Evolutionary conservation across 1,284 basidiomycete genomes (phyloP), one percentile per base, ranked within the genome.

Genomic region (Ustilago bromivora): DNA sequence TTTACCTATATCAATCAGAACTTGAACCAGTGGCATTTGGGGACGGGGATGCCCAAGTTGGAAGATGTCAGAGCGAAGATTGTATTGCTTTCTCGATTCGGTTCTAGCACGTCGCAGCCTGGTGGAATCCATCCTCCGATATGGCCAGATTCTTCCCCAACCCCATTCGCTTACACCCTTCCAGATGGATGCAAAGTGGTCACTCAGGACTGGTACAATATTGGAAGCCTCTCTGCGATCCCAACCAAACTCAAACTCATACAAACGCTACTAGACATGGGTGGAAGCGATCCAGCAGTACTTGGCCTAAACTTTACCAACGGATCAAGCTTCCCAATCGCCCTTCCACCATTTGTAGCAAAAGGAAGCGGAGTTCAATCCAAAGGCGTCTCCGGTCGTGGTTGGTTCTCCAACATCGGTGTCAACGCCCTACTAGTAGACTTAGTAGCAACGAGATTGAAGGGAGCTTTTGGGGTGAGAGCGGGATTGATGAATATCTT

Each of bases 131-230:
- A 81, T 49, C 73, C 81, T 1, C 66, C 72, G 10, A 82, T 79
- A 34, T 83, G 81, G 81, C 80, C 81, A 1, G 71, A 83, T 58
- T 67, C 59, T 13, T 62, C 57, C 0, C 31, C 59, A 0, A 55
- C 51, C 2, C 49, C 61, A 17, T 80, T 80, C 58, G 9, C 7
- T 5, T 81, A 78, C 61, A 49, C 40, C 1, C 38, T 82, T 0
- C 77, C 79, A 0, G 57, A 70, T 13, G n/a, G 40, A 1, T 46
- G 57, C 1, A 59, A 6, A 1, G 75, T 79, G 0, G n/a, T 28
- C 28, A 79, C 79, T 6, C 81, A 83, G 40, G 80, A 82, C 51
- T 80, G 80, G 73, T 80, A 80, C 68, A 65, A 78, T 47, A 79
- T 82, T 32, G 54, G 57, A 0, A 58, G 63, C 5, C 72, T 80